A percentile compares a stretch with the other conserved stretches of the same genome.
Evolutionary conservation across 352 stramenopile species (phyloP).

Genomic region (Nothophytophthora sp.): DNA sequence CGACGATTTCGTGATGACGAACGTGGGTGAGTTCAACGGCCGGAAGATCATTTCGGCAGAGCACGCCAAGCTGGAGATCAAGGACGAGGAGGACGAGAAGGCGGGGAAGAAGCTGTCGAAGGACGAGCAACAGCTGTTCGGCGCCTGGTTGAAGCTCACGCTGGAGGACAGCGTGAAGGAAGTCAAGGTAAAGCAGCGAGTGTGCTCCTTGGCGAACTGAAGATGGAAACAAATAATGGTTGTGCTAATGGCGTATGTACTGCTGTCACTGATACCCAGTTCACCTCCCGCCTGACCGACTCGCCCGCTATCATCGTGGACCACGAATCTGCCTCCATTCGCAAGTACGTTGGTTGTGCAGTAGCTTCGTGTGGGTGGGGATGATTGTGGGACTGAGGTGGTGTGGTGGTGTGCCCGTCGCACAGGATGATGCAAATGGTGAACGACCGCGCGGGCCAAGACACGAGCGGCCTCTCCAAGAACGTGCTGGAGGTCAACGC

Average conservation of each 20-base stretch:
- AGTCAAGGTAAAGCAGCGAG: slow-evolving; percentile 85
- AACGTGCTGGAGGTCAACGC: slow-evolving; percentile 99
- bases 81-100: slow-evolving; percentile 47
- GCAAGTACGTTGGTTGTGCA: slow-evolving; percentile 89
- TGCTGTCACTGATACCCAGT: slow-evolving; percentile 37
- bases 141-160: slow-evolving; percentile 92
- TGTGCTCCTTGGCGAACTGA: too few species aligned
- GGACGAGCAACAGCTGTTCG: slow-evolving; percentile 90
- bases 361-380: too few species aligned
- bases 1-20: slow-evolving; percentile 99
- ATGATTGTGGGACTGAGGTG: too few species aligned
- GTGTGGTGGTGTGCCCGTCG: slow-evolving; percentile 2
- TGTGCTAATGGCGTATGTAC: not conserved
- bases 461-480: slow-evolving; percentile 69
- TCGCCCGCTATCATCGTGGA: slow-evolving; percentile 99
- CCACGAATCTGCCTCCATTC: slow-evolving; percentile 96
- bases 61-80: slow-evolving; percentile 94
- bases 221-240: too few species aligned
- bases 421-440: slow-evolving; percentile 98
- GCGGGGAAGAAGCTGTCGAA: slow-evolving; percentile 73
- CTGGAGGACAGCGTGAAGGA: slow-evolving; percentile 91
- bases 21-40: slow-evolving; percentile 97
- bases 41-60: slow-evolving; percentile 97
- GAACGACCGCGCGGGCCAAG: slow-evolving; percentile 77
- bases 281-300: slow-evolving; percentile 91